phyloP scores from a whole-genome alignment of 495 filamentous ascomycete genomes.

The Neurospora sp. region DNA sequence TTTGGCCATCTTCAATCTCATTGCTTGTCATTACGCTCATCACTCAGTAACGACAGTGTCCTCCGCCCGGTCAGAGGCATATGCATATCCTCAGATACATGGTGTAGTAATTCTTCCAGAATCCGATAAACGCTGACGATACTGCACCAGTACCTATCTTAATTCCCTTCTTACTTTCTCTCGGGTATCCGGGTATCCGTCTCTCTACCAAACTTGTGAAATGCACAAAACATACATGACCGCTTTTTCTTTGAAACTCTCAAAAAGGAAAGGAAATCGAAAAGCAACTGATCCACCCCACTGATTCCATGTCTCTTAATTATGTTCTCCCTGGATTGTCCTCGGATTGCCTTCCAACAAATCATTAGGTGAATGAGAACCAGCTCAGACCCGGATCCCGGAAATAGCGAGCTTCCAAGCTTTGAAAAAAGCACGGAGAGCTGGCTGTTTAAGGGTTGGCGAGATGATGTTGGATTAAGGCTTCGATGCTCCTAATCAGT shows the following conservation, averaged over 20 bases:
- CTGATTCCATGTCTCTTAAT: neutral
- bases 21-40: neutral
- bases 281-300: neutral
- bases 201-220: neutral
- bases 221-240: neutral
- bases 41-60: neutral
- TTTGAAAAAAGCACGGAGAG: neutral
- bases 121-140: neutral
- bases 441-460: neutral
- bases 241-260: neutral
- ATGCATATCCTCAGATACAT: conserved; percentile 5
- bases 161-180: neutral
- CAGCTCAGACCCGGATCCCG: neutral
- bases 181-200: neutral
- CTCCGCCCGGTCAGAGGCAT: neutral
- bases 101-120: neutral
- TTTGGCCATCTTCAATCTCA: neutral
- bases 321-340: neutral
- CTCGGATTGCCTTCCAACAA: neutral
- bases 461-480: neutral
- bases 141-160: neutral
- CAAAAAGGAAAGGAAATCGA: neutral
- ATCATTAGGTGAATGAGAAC: neutral
- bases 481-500: neutral
- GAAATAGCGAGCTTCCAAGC: neutral